phyloP scores from a whole-genome alignment of 768 basidiomycete genomes.

The Mycena belliarum region DNA sequence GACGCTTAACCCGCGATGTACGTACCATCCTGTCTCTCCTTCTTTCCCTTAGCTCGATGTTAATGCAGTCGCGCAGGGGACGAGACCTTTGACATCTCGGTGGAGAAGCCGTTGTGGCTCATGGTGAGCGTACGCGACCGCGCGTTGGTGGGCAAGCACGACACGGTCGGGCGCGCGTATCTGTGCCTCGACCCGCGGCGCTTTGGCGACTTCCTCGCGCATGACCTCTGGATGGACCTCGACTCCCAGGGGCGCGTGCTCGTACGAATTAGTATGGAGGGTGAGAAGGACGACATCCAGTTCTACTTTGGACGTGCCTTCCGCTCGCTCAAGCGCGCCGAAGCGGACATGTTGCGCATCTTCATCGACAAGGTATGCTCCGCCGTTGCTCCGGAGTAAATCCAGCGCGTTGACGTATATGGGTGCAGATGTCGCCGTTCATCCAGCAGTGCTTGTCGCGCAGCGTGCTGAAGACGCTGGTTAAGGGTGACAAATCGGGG shows the following conservation, averaged over 20 bases:
- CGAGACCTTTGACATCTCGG: constrained; percentile 93
- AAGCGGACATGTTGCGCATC: constrained; percentile 92
- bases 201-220: constrained; percentile 85
- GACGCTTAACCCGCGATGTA: constrained; percentile 85
- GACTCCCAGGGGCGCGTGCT: constrained; percentile 85
- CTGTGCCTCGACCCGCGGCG: constrained; percentile 88
- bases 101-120: constrained; percentile 93
- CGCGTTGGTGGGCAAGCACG: constrained; percentile 88
- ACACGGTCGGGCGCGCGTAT: constrained; percentile 88
- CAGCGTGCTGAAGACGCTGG: constrained; percentile 69
- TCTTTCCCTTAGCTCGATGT: constrained; percentile 3
- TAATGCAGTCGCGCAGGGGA: constrained; percentile 64
- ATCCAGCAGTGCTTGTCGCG: constrained; percentile 86
- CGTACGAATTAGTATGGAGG: constrained; percentile 94
- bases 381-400: background rate
- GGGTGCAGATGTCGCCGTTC: constrained; percentile 84
- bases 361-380: constrained; percentile 91
- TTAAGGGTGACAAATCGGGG: constrained; percentile 58
- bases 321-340: constrained; percentile 87
- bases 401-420: background rate
- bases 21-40: constrained; percentile 29
- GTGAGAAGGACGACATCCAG: constrained; percentile 96
- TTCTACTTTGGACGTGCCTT: constrained; percentile 98
- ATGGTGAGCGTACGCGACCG: constrained; percentile 95
- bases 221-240: constrained; percentile 90